phyloP scores from a whole-genome alignment of 352 stramenopile species.

The Detonula confervacea region DNA sequence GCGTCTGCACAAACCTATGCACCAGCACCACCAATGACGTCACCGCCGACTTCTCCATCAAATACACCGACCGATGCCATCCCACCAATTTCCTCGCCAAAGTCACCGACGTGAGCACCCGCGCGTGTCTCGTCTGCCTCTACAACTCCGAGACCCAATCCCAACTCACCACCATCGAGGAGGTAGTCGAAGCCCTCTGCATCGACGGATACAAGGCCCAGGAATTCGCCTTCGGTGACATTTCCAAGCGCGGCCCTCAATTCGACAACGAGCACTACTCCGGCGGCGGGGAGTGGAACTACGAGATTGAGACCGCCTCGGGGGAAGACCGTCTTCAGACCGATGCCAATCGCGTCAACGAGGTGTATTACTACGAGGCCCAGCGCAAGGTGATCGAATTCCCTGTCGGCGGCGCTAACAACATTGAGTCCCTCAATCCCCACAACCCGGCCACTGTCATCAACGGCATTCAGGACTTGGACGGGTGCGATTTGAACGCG shows the following conservation, averaged over 20 bases:
- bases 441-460: background rate
- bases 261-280: constrained; percentile 56
- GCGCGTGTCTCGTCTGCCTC: background rate
- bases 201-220: background rate
- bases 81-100: background rate
- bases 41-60: background rate
- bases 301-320: constrained; percentile 50
- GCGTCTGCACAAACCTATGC: background rate
- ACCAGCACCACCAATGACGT: background rate
- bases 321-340: constrained; percentile 19
- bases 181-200: background rate
- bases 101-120: background rate
- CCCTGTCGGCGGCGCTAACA: too few relatives aligned
- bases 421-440: background rate
- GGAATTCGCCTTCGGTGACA: constrained; percentile 4
- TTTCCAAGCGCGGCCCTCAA: background rate
- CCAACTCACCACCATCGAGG: background rate
- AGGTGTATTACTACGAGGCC: constrained; percentile 28
- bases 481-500: constrained; percentile 27
- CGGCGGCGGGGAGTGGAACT: constrained; percentile 36
- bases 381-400: background rate
- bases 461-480: constrained; percentile 21
- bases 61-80: background rate
- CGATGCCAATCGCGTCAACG: constrained; percentile 35
- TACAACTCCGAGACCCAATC: background rate